Percentiles rank a stretch among this genome's conserved stretches.
phyloP scores from a whole-genome alignment of 2,329 filamentous ascomycete species.

The Fusarium redolens region DNA sequence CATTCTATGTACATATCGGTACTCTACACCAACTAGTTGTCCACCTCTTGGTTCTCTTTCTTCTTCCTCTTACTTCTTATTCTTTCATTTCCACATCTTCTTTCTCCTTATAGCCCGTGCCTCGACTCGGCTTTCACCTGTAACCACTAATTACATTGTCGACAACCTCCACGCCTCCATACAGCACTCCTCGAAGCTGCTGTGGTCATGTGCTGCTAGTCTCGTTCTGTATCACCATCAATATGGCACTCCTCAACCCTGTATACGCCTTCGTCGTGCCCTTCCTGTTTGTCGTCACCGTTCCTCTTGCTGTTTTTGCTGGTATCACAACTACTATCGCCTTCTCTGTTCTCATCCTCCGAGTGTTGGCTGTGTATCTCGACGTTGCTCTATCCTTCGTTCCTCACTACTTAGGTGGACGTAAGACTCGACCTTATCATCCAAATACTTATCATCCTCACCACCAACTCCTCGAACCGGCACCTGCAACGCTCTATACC shows the following conservation, averaged over 20 bases:
- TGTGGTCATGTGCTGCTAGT: slow-evolving; percentile 39
- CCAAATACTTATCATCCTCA: slow-evolving; percentile 30
- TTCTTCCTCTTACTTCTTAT: neutral
- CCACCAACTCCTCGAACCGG: slow-evolving; percentile 19
- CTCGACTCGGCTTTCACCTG: neutral
- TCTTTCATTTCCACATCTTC: neutral
- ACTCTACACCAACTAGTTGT: slow-evolving; percentile 17
- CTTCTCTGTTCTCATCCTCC: slow-evolving; percentile 69
- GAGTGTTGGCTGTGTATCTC: slow-evolving; percentile 71
- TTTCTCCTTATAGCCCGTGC: neutral
- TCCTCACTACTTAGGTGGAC: slow-evolving; percentile 63
- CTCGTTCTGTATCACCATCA: slow-evolving; percentile 21
- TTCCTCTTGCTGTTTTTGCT: slow-evolving; percentile 72
- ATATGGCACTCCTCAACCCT: slow-evolving; percentile 66
- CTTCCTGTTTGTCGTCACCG: slow-evolving; percentile 70
- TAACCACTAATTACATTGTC: slow-evolving; percentile 9
- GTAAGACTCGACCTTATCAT: slow-evolving; percentile 48
- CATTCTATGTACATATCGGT: slow-evolving; percentile 8
- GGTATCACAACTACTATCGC: slow-evolving; percentile 72
- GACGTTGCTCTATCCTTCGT: slow-evolving; percentile 70
- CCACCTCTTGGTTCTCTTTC: slow-evolving; percentile 3
- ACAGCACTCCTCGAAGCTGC: slow-evolving; percentile 1
- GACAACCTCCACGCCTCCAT: slow-evolving; percentile 6
- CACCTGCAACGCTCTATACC: slow-evolving; percentile 10
- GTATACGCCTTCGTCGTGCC: slow-evolving; percentile 68